Evolutionary conservation across 192 early-diverging fungal species (phyloP).

Genomic region (Coemansia sp.): DNA sequence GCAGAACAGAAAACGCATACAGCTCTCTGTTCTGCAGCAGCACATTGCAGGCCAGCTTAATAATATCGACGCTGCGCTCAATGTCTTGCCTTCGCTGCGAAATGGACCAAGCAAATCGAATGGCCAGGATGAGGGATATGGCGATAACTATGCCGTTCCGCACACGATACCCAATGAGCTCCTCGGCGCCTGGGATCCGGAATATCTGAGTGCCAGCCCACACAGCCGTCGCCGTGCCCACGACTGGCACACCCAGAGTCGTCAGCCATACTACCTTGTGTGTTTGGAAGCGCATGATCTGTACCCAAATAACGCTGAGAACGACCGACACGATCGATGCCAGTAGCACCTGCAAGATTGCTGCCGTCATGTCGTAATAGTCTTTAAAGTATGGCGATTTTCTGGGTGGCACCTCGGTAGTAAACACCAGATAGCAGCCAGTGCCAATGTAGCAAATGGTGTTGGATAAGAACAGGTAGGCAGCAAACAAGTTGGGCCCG

Average conservation of each 20-base stretch:
- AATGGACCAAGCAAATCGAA: slow-evolving; percentile 44
- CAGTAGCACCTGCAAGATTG: slow-evolving; percentile 21
- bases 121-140: slow-evolving; percentile 29
- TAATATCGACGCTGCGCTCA: slow-evolving; percentile 44
- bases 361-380: slow-evolving; percentile 37
- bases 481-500: slow-evolving; percentile 28
- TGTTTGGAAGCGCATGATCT: slow-evolving; percentile 43
- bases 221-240: slow-evolving; percentile 31
- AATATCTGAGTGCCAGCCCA: slow-evolving; percentile 42
- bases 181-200: slow-evolving; percentile 26
- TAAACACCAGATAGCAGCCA: slow-evolving; percentile 29
- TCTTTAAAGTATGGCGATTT: slow-evolving; percentile 46
- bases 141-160: slow-evolving; percentile 30
- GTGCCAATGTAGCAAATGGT: slow-evolving; percentile 6
- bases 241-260: slow-evolving; percentile 41
- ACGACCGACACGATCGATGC: slow-evolving; percentile 23
- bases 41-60: slow-evolving; percentile 34
- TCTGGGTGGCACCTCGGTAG: slow-evolving; percentile 23
- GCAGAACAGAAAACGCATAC: slow-evolving; percentile 42
- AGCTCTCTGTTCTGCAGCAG: slow-evolving; percentile 38
- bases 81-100: slow-evolving; percentile 30
- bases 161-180: slow-evolving; percentile 32
- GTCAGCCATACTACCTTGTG: slow-evolving; percentile 49
- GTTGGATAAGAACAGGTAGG: slow-evolving; percentile 36
- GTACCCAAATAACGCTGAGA: slow-evolving; percentile 37